Evolutionary conservation across 2,329 filamentous ascomycete genomes (phyloP).

Genomic region (Zasmidium citrigriseum): DNA sequence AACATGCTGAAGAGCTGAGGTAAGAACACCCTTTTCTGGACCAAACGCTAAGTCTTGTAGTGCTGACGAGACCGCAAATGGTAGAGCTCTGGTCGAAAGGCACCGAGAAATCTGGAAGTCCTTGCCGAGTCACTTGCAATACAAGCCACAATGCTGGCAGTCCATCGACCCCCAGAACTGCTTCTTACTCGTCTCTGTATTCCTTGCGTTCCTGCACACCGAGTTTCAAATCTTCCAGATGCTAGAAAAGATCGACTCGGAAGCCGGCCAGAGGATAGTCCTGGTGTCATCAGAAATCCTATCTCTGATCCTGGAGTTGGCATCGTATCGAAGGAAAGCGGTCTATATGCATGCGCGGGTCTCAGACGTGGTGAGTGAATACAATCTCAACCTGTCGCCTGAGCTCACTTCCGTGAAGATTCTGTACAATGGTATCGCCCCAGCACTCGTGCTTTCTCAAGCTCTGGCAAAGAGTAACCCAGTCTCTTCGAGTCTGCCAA

Average conservation of each 20-base stretch:
- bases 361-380: constrained; percentile 16
- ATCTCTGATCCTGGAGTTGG: constrained; percentile 15
- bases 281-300: constrained; percentile 14
- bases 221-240: constrained; percentile 16
- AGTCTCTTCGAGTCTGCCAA: constrained; percentile 6
- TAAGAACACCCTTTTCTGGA: background rate
- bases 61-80: background rate
- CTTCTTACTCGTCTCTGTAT: constrained; percentile 1
- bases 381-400: background rate
- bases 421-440: constrained; percentile 18
- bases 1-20: constrained; percentile 1
- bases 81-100: background rate
- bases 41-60: background rate
- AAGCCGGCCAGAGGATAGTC: constrained; percentile 2
- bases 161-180: constrained; percentile 18
- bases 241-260: constrained; percentile 9
- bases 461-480: constrained; percentile 5
- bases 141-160: constrained; percentile 17
- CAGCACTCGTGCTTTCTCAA: constrained; percentile 17
- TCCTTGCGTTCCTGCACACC: background rate
- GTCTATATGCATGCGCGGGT: constrained; percentile 14
- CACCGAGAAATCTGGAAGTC: constrained; percentile 1
- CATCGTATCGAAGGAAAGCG: constrained; percentile 11
- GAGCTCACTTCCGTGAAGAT: constrained; percentile 3
- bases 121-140: constrained; percentile 18